Evolutionary conservation across 1,139 yeast species (phyloP).

Genomic region (Diutina sp.): DNA sequence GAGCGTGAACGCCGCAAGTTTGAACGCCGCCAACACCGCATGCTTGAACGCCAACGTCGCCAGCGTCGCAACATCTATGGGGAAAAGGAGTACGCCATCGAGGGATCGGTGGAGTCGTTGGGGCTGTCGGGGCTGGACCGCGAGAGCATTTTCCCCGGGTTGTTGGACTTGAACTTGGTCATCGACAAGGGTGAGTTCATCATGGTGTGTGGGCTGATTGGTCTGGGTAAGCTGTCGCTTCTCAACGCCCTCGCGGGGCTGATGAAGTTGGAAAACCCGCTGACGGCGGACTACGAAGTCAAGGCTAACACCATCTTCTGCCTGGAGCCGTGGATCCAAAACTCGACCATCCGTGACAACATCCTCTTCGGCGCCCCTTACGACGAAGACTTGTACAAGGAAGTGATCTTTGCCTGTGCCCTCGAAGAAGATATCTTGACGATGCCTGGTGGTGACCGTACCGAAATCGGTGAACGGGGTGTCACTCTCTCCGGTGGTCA

Average conservation of each 20-base stretch:
- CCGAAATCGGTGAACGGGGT: conserved; percentile 30
- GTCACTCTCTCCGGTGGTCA: conserved; percentile 31
- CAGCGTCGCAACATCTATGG: conserved; percentile 5
- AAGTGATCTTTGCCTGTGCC: conserved; percentile 24
- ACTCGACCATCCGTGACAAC: conserved; percentile 30
- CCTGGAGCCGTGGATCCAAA: conserved; percentile 31
- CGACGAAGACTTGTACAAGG: conserved; percentile 16
- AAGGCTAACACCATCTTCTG: conserved; percentile 19
- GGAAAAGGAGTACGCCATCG: conserved; percentile 8
- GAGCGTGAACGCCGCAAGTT: conserved; percentile 1
- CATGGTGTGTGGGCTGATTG: conserved; percentile 17
- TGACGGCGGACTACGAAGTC: conserved; percentile 33
- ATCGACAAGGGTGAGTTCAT: conserved; percentile 10
- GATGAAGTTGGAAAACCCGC: conserved; percentile 32
- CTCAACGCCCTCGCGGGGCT: conserved; percentile 40
- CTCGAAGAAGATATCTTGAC: conserved; percentile 42
- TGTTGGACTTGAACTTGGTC: conserved; percentile 17
- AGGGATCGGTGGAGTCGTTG: conserved; percentile 6
- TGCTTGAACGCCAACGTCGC: conserved; percentile 9
- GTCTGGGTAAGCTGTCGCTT: conserved; percentile 59
- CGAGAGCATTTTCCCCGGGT: conserved; percentile 9
- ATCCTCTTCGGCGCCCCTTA: conserved; percentile 24
- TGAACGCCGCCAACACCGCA: not conserved
- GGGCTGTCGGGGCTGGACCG: not conserved
- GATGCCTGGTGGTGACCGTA: conserved; percentile 64